These are phyloP conservation scores for Ziziphus jujuba DNA, from an alignment of 306 rosid species.

Conservation along the genomic window DNA sequence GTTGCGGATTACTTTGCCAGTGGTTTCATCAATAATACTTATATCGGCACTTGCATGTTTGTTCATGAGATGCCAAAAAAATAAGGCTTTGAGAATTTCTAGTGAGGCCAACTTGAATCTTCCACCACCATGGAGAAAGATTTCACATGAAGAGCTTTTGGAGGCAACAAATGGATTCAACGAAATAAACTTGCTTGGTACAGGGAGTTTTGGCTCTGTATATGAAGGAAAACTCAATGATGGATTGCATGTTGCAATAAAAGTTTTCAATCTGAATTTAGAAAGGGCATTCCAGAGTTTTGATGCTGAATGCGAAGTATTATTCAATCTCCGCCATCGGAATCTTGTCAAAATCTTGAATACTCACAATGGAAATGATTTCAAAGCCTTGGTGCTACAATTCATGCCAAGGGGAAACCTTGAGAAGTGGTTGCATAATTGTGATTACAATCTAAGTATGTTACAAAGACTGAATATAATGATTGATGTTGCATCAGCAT, in stretches of 20 bases:
- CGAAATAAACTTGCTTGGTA: conserved; percentile 15
- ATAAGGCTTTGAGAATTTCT: not conserved
- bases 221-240: not conserved
- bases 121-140: conserved; percentile 2
- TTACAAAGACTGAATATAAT: too few species aligned
- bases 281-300: not conserved
- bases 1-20: not conserved
- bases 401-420: conserved; percentile 17
- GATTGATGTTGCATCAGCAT: too few species aligned
- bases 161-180: conserved; percentile 14
- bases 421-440: not conserved
- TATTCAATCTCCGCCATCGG: conserved; percentile 20
- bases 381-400: conserved; percentile 8
- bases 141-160: conserved; percentile 19
- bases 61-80: not conserved
- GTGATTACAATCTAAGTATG: too few species aligned
- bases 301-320: conserved; percentile 4
- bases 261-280: not conserved
- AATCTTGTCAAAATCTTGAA: conserved; percentile 25
- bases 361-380: not conserved
- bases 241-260: too few species aligned
- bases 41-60: not conserved
- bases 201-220: conserved; percentile 10
- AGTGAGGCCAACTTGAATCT: not conserved
- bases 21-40: not conserved